Base-by-base conservation (phyloP, 139 green algal species). In the Chlorella sorokiniana region DNA sequence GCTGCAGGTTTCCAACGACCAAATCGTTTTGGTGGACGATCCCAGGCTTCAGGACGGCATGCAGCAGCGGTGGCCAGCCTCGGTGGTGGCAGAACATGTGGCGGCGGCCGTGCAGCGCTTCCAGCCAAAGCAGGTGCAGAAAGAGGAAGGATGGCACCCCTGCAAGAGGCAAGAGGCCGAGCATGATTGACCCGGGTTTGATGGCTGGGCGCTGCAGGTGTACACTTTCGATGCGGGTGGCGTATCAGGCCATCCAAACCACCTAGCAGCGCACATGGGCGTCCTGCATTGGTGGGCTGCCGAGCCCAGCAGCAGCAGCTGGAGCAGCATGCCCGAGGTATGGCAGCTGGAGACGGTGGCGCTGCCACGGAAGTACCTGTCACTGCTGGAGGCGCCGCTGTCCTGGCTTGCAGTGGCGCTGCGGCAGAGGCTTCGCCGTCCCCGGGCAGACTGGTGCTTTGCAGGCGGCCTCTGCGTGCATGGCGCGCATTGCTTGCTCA, bases 211-310 rank as follows among this genome's bases (percentile, higher is more conserved):
- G 48, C 61, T 20, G 38, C 83, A 92, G 88, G 52, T 92, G 7
- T 54, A 92, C 27, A 91, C 88, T n/a, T 92, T 92, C 79, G 88
- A 92, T 48, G 45, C 23, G 1, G 48, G 59, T 33, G 88, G 88
- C 40, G 88, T 92, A 44, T 92, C 88, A 29, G 85, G 85, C 18
- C 88, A 92, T 70, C 82, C 70, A 38, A 92, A 92, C 68, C 88
- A 92, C 40, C 45, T 65, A 29, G 81, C 69, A 29, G 72, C 54
- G 35, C 38, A 51, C 23, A 54, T 41, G 4, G 56, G 84, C 31
- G 59, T 76, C 54, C 27, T 71, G 38, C 33, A 54, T 48, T 64
- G 73, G 73, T 79, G 73, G 73, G 73, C 51, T 10, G 73, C 37
- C 54, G 37, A 25, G 37, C 73, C 73, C 73, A 87, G 44, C 64